Evolutionary conservation across 768 basidiomycete genomes (phyloP).

Genomic region (Collybia sordida): DNA sequence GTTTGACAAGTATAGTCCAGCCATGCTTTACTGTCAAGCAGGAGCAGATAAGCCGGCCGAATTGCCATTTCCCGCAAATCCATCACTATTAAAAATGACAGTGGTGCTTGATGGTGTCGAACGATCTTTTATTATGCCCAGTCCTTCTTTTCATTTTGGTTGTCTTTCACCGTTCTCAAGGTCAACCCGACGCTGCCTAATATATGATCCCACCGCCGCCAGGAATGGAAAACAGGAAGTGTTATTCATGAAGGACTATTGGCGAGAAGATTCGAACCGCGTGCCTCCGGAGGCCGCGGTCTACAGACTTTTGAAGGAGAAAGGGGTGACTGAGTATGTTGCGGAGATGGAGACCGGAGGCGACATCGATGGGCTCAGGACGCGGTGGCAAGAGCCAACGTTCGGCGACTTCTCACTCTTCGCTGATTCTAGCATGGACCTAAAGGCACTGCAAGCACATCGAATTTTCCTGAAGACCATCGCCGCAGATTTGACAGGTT

Average conservation of each 20-base stretch:
- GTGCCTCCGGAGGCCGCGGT: conserved; percentile 19
- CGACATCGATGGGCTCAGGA: conserved; percentile 14
- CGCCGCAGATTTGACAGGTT: not conserved
- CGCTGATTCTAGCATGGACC: not conserved
- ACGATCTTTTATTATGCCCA: conserved; percentile 9
- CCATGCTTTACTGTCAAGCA: not conserved
- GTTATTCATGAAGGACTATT: conserved; percentile 30
- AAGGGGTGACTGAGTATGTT: conserved; percentile 15
- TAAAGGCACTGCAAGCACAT: not conserved
- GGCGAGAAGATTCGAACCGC: conserved; percentile 14
- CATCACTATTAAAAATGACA: not conserved
- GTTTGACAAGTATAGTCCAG: not conserved
- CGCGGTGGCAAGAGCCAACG: not conserved
- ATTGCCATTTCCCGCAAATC: not conserved
- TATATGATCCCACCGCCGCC: conserved; percentile 5
- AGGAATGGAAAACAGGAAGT: conserved; percentile 2
- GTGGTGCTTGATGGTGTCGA: not conserved
- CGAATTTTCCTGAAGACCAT: not conserved
- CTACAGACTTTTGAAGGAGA: conserved; percentile 15
- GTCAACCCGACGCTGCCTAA: conserved; percentile 20
- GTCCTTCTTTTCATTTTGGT: conserved; percentile 6
- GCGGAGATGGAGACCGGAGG: conserved; percentile 18
- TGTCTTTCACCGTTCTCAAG: conserved; percentile 17
- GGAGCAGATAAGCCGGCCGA: too few relatives aligned
- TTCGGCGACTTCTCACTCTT: not conserved